Base-by-base conservation (phyloP, 345 rosid genomes). In the Eucalyptus pauciflora region DNA sequence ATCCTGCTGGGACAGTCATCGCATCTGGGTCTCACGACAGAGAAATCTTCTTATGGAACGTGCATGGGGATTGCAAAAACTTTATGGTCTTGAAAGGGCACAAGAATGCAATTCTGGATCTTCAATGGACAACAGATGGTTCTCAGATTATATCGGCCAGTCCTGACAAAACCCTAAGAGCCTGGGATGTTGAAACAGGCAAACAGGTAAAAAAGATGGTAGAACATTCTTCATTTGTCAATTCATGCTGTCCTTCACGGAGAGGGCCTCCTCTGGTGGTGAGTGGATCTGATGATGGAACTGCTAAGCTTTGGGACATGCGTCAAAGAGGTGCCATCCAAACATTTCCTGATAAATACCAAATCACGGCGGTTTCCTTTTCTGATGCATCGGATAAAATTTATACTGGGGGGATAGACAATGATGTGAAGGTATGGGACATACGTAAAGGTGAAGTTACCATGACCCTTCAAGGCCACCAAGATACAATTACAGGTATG, bases 291-390 rank as follows among this genome's bases (percentile, higher is more conserved):
- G 99, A 96, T 89, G 98, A 97, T 60, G 99, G 99, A 91, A 97
- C 99, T 88, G 99, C 99, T 45, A 98, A 97, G 91, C 97, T 98
- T 37, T 98, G 99, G 99, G 99, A 98, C 89, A 94, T 98, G 98
- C 96, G 99, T 89, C 99, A 97, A 92, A 93, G 99, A 88, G 99
- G 99, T 91, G 99, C 99, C n/a, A 97, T 98, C 88, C 99, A 97
- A 88, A 98, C 99, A 58, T 97, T 97, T 87, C 99, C 99, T 1
- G 99, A 98, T 88, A 98, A 95, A 90, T 98, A 97, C 94, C 99
- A 98, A 89, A 98, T 98, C 90, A 97, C 99, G 3, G 99, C 99
- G 0, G 99, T 97, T 27, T 90, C 96, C 88, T 98, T 97, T 94
- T 96, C 99, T 3, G 99, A 96, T 93, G 97, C 99, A 67, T 97